phyloP scores from a whole-genome alignment of 1,139 yeast species.

The Kodamaea suecica region DNA sequence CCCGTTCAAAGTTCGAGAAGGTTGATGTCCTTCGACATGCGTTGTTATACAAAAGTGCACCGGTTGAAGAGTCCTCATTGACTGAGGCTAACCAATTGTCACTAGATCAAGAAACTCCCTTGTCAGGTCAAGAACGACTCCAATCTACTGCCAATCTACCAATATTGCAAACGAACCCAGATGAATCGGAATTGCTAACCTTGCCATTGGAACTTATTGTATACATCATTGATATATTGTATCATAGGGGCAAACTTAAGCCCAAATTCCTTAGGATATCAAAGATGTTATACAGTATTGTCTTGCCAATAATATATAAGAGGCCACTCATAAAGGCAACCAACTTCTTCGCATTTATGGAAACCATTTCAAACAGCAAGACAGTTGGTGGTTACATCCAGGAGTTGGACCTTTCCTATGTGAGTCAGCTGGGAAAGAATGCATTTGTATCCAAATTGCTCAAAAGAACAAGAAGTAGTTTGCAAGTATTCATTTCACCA shows the following conservation, averaged over 20 bases:
- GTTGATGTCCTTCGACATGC: constrained; percentile 43
- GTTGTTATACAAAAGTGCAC: constrained; percentile 14
- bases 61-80: too few relatives aligned
- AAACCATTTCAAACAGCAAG: constrained; percentile 52
- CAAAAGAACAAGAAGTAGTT: constrained; percentile 63
- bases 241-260: constrained; percentile 32
- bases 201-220: constrained; percentile 63
- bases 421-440: constrained; percentile 90
- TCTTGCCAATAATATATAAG: constrained; percentile 61
- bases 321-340: constrained; percentile 60
- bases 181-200: constrained; percentile 23
- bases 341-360: constrained; percentile 73
- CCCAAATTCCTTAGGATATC: constrained; percentile 59
- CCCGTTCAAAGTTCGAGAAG: constrained; percentile 44
- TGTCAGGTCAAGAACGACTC: too few relatives aligned
- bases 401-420: constrained; percentile 66
- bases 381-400: constrained; percentile 44
- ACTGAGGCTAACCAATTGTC: too few relatives aligned
- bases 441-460: constrained; percentile 81
- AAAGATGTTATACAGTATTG: constrained; percentile 55
- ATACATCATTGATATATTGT: constrained; percentile 45
- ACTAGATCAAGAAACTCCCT: too few relatives aligned
- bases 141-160: too few relatives aligned
- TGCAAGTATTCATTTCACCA: constrained; percentile 79
- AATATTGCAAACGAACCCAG: constrained; percentile 15